Base-by-base conservation (phyloP, 768 basidiomycete species). In the Goffeauzyma gilvescens region DNA sequence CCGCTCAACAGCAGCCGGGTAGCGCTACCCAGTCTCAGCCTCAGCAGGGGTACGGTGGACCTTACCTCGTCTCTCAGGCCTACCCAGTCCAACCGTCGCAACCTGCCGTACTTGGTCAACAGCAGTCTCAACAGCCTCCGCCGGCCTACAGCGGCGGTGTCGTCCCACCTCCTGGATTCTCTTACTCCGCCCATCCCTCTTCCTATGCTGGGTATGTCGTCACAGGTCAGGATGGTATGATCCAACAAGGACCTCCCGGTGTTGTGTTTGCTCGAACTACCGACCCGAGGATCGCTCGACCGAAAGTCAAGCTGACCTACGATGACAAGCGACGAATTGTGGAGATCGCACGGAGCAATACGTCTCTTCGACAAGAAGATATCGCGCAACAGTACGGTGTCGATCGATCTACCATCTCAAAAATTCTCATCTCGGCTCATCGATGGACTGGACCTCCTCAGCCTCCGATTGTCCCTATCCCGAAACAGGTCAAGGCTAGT, bases 321-420 rank as follows among this genome's bases (percentile, higher is more conserved):
- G 60, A 62, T 20, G 60, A 62, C 39, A 62, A 62, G 49, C 39
- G 58, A 28, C 53, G 56, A 30, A 62, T 62, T 31, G 58, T 60
- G 13, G 49, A 57, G 32, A 46, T 62, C 23, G 52, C 56, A 23
- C 42, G 51, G 15, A 41, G 50, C n/a, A 55, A 62, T 37, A 57
- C 52, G 17, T 55, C 54, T 6, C 42, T 62, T 24, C 31, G 60
- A 23, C 60, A 62, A 39, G 60, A 62, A 38, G 60, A 62, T 44
- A 62, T 62, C 21, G 60, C 60, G 5, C 50, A 53, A 44, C 52
- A 55, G 44, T 61, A 58, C 38, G 54, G 52, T 10, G 60, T 62
- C 15, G 60, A 62, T 31, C 47, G 60, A 36, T 60, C 58, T 42
- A 62, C 60, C 22, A 62, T 62, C 38, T 53, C 50, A 36, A 62